A percentile compares a stretch with the other conserved stretches of the same genome.
These are phyloP conservation scores for Tritrichomonas foetus DNA, from an alignment of 208 protist species.

Conservation along the genomic window DNA sequence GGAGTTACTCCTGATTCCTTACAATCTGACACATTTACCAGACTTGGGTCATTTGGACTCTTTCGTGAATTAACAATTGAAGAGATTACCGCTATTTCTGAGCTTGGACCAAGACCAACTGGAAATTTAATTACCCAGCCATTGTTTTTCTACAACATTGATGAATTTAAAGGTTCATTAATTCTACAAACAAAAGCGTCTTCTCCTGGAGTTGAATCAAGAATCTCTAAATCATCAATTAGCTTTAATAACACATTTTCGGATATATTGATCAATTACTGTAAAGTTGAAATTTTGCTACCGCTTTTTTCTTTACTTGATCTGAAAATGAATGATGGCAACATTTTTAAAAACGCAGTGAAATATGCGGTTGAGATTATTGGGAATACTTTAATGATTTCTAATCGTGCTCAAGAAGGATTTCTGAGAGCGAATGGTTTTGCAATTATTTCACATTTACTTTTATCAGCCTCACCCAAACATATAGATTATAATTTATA, in stretches of 20 bases:
- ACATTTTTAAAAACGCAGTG: background rate
- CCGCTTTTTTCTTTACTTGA: background rate
- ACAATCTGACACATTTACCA: background rate
- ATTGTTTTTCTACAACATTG: background rate
- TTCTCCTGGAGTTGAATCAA: background rate
- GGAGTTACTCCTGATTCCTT: background rate
- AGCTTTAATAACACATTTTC: background rate
- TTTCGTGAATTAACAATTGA: background rate
- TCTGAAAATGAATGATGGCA: background rate
- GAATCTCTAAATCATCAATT: background rate
- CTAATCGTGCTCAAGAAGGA: background rate
- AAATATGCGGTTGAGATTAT: background rate
- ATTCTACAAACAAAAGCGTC: background rate
- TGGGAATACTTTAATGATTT: background rate
- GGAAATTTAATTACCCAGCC: background rate
- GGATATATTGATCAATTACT: background rate
- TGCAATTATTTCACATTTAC: background rate
- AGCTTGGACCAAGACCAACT: background rate
- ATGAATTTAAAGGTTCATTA: background rate
- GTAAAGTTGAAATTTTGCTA: background rate
- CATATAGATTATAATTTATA: background rate
- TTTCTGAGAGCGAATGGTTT: background rate
- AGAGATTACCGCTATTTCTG: background rate
- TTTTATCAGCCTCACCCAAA: background rate
- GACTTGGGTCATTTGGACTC: background rate